Evolutionary conservation across 1,284 basidiomycete species (phyloP).

Genomic region (Moniliella sp.): DNA sequence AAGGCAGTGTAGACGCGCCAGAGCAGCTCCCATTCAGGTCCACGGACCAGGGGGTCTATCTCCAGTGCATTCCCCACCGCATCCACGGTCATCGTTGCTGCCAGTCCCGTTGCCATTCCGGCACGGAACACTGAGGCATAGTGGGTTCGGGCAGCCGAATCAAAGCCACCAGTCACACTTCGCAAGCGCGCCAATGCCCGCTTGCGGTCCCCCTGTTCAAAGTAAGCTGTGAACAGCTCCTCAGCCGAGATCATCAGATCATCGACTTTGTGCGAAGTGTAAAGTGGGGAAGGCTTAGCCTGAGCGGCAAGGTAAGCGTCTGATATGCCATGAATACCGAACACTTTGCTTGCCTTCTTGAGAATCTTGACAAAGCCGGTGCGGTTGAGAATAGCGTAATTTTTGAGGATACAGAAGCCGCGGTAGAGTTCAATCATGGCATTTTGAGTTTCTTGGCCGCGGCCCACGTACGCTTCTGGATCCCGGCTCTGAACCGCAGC

Average conservation of each 20-base stretch:
- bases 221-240: conserved; percentile 22
- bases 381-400: too few relatives aligned
- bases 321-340: conserved; percentile 46
- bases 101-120: conserved; percentile 55
- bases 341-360: conserved; percentile 79
- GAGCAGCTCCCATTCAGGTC: conserved; percentile 52
- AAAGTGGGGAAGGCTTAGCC: conserved; percentile 39
- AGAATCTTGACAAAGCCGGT: conserved; percentile 57
- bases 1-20: conserved; percentile 58
- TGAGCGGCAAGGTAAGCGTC: conserved; percentile 55
- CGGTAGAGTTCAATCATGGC: conserved; percentile 3
- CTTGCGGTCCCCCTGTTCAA: conserved; percentile 60
- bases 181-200: conserved; percentile 52
- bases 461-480: background rate
- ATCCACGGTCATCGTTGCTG: conserved; percentile 49
- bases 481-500: too few relatives aligned
- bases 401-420: conserved; percentile 70
- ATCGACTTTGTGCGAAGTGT: conserved; percentile 43
- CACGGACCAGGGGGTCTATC: too few relatives aligned
- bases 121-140: conserved; percentile 44
- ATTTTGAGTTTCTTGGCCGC: background rate
- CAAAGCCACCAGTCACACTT: too few relatives aligned
- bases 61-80: conserved; percentile 46
- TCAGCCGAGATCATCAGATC: conserved; percentile 47
- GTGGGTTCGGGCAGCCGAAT: conserved; percentile 37